Conservation (phyloP, 1,284 basidiomycete species). For the Meripilus lineatus region DNA sequence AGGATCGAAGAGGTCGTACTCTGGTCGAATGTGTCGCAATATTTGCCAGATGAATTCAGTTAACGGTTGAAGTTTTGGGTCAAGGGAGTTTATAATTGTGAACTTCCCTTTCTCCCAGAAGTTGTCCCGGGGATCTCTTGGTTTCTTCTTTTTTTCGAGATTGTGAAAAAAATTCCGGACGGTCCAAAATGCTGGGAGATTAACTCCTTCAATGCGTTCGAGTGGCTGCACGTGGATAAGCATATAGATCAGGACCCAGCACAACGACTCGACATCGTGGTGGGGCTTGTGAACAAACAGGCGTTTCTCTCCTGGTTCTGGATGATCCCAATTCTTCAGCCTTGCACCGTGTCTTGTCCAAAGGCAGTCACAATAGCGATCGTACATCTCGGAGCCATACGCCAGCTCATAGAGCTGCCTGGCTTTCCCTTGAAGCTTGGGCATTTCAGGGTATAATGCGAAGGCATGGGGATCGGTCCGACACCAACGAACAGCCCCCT, state of each 20-base stretch:
- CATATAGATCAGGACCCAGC: slow-evolving; percentile 1
- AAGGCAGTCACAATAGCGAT: not conserved
- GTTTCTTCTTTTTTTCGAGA: not conserved
- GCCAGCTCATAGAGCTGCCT: not conserved
- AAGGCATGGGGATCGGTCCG: too few species aligned
- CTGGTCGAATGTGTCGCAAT: not conserved
- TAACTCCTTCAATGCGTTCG: not conserved
- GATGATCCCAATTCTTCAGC: too few species aligned
- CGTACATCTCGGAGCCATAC: not conserved
- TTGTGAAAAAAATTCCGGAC: not conserved
- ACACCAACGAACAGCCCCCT: too few species aligned
- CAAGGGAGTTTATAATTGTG: too few species aligned
- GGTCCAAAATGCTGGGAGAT: not conserved
- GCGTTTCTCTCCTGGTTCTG: too few species aligned
- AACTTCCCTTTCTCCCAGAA: too few species aligned
- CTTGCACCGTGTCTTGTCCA: not conserved
- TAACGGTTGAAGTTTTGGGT: slow-evolving; percentile 2
- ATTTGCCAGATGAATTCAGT: not conserved
- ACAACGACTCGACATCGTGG: too few species aligned
- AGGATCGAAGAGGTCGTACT: slow-evolving; percentile 1
- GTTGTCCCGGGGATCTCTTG: too few species aligned
- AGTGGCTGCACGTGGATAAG: not conserved
- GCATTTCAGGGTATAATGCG: too few species aligned
- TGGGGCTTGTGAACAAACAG: too few species aligned
- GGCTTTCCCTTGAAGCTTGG: not conserved